Percentiles rank a stretch among this genome's conserved stretches.
Evolutionary conservation across 2,329 filamentous ascomycete genomes (phyloP).

Genomic region (Trichoderma koningii): DNA sequence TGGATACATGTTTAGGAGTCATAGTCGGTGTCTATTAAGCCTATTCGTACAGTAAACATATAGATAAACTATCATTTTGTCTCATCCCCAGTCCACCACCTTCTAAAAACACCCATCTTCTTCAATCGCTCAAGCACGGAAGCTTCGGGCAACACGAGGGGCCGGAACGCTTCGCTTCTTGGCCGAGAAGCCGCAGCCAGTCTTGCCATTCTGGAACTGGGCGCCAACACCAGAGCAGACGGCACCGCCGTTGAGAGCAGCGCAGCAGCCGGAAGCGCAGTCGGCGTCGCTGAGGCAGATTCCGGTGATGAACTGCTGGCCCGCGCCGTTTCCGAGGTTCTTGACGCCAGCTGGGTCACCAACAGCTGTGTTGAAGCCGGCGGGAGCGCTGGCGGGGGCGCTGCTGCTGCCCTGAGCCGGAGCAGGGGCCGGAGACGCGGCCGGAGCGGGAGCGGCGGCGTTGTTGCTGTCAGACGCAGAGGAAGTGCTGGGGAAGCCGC

Average conservation of each 20-base stretch:
- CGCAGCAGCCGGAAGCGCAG: conserved; percentile 40
- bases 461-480: conserved; percentile 1
- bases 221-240: conserved; percentile 32
- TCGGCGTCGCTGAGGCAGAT: conserved; percentile 33
- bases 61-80: conserved; percentile 23
- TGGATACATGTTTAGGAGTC: not conserved
- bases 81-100: not conserved
- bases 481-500: conserved; percentile 33
- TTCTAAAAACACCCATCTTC: not conserved
- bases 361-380: conserved; percentile 26
- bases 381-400: conserved; percentile 28
- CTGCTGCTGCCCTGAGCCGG: conserved; percentile 29
- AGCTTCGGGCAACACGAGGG: conserved; percentile 7
- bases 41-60: conserved; percentile 14
- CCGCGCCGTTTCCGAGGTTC: conserved; percentile 34
- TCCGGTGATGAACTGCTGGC: conserved; percentile 37
- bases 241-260: conserved; percentile 25
- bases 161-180: conserved; percentile 22
- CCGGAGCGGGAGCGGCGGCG: conserved; percentile 1
- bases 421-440: conserved; percentile 10
- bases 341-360: conserved; percentile 32
- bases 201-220: conserved; percentile 39
- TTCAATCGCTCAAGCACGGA: conserved; percentile 15
- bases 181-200: conserved; percentile 38
- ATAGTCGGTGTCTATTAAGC: conserved; percentile 23